Evolutionary conservation across 2,329 filamentous ascomycete species (phyloP).

Genomic region (Pseudogymnoascus sp.): DNA sequence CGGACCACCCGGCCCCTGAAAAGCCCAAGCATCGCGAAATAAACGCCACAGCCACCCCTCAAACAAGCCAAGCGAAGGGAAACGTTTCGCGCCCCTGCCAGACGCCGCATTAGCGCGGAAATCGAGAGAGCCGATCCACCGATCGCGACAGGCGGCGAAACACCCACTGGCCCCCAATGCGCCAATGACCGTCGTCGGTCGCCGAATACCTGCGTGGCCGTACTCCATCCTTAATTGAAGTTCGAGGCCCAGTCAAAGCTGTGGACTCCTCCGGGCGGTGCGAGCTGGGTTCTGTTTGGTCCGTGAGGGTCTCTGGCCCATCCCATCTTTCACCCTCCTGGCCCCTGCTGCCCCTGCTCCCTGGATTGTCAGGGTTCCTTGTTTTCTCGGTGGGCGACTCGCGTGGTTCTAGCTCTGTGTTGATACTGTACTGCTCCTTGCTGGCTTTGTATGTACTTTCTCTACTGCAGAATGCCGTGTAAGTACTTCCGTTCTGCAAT

Average conservation of each 20-base stretch:
- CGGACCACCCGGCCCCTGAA: not conserved
- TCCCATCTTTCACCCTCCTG: not conserved
- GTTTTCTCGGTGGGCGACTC: not conserved
- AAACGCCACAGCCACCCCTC: slow-evolving; percentile 3
- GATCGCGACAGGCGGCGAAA: not conserved
- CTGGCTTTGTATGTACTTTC: not conserved
- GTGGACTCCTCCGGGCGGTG: not conserved
- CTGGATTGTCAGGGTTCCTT: not conserved
- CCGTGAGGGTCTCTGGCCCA: not conserved
- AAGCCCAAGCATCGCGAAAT: not conserved
- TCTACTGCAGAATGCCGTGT: not conserved
- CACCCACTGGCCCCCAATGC: not conserved
- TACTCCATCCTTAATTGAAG: slow-evolving; percentile 1
- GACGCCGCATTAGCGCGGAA: not conserved
- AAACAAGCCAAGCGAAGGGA: not conserved
- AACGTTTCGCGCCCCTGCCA: slow-evolving; percentile 1
- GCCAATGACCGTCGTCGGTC: not conserved
- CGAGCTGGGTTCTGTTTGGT: not conserved
- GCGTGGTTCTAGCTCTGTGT: not conserved
- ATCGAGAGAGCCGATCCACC: not conserved
- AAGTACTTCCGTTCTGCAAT: not conserved
- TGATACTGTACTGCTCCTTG: not conserved
- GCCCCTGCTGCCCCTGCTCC: not conserved
- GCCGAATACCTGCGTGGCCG: not conserved
- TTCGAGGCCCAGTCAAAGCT: not conserved